These are phyloP conservation scores for Monosporozyma aerobia DNA, from an alignment of 805 yeast species.

Conservation along the genomic window DNA sequence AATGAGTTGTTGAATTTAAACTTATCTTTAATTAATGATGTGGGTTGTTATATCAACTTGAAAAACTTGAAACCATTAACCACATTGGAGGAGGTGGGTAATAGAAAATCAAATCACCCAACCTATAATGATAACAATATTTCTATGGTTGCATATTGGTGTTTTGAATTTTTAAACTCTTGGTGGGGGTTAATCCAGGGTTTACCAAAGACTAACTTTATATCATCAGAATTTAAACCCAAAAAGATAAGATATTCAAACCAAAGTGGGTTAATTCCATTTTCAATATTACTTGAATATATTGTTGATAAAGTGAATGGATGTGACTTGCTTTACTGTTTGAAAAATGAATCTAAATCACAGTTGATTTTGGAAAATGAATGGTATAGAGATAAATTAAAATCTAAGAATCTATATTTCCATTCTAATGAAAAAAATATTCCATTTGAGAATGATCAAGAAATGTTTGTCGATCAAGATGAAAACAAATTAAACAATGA, in stretches of 20 bases:
- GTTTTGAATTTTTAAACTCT: constrained; percentile 23
- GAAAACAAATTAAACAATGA: background rate
- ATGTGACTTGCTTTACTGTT: constrained; percentile 14
- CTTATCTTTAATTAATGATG: constrained; percentile 13
- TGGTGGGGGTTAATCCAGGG: constrained; percentile 27
- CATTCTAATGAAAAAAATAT: constrained; percentile 9
- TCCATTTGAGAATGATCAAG: background rate
- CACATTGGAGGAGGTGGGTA: background rate
- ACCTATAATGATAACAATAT: background rate
- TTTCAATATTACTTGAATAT: constrained; percentile 14
- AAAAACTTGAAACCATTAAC: constrained; percentile 12
- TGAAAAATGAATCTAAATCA: constrained; percentile 5
- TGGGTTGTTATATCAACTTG: constrained; percentile 20
- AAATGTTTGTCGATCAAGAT: background rate
- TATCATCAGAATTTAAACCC: constrained; percentile 22
- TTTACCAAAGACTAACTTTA: constrained; percentile 21
- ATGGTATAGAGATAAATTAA: constrained; percentile 16
- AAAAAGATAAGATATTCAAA: constrained; percentile 12
- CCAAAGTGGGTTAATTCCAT: constrained; percentile 18
- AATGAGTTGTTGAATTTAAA: constrained; percentile 14
- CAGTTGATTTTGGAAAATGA: constrained; percentile 14
- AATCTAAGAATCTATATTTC: constrained; percentile 21
- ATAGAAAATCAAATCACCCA: background rate
- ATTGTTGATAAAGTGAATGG: constrained; percentile 18
- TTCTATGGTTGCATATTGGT: constrained; percentile 18